Evolutionary conservation across 108 stramenopile genomes (phyloP), one percentile per base, ranked within the genome.

Genomic region (Fragilaria crotonensis): DNA sequence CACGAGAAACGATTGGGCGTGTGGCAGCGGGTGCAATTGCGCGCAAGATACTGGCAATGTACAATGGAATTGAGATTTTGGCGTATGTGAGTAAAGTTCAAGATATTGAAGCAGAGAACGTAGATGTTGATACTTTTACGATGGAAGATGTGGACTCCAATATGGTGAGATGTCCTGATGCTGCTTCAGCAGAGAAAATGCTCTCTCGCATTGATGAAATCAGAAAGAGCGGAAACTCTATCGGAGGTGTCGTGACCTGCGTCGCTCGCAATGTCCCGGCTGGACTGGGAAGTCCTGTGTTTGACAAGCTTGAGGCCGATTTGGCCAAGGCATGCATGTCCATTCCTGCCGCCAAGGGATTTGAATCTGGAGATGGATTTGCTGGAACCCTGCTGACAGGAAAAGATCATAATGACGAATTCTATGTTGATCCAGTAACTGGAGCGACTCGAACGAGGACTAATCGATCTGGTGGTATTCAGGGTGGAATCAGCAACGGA

Each of bases 291-390:
- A 70, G 87, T 21, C 98, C 98, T 1, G 96, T 96, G 21, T 99
- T 99, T 72, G 98, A 99, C 78, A 99, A 99, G 73, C 78, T 98
- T 25, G 98, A 99, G 64, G 98, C 98, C 19, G 94, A 96, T 53
- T 75, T 99, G 45, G 98, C 98, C 59, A 98, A 99, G 87, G 98
- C 96, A 21, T 96, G 96, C 76, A 87, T 99, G 96, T 95, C 94
- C 25, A 91, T 99, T 63, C 98, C 98, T 45, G 98, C 97, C 27
- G 93, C 96, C 53, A 99, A 99, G 76, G 98, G 98, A 33, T 99
- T 99, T 66, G 98, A 99, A 73, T 91, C 95, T 20, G 98, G 98
- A 23, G 83, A 85, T 70, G 98, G 98, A 19, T 99, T 99, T 70
- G 83, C 58, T 4, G 98, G 98, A 29, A 97, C 97, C 2, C 62